These are phyloP conservation scores for Cinchona pubescens DNA, from an alignment of 257 asterid species.

Conservation along the genomic window DNA sequence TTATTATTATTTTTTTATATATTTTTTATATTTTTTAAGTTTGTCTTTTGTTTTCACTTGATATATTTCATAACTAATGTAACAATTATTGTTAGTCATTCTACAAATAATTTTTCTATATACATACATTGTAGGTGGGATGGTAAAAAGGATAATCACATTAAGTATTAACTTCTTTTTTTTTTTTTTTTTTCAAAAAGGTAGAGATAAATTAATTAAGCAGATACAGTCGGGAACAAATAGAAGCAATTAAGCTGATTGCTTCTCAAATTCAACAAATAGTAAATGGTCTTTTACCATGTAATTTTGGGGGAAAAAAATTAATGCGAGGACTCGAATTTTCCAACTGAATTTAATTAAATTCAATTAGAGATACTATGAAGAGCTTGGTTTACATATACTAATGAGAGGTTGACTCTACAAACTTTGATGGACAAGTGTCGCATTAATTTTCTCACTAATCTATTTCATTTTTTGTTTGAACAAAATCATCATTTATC, in stretches of 20 bases:
- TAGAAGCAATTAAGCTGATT: neutral
- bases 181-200: neutral
- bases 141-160: neutral
- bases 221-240: neutral
- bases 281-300: neutral
- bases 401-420: neutral
- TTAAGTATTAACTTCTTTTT: too few relatives aligned
- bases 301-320: neutral
- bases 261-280: neutral
- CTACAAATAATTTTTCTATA: too few relatives aligned
- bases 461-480: neutral
- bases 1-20: too few relatives aligned
- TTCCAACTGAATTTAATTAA: slow-evolving; percentile 1
- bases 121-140: too few relatives aligned
- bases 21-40: neutral
- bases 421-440: neutral
- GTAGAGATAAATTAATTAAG: neutral
- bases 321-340: neutral
- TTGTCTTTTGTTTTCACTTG: neutral
- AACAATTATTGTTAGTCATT: too few relatives aligned
- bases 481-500: slow-evolving; percentile 6
- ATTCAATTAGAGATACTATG: neutral
- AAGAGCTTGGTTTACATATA: neutral
- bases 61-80: too few relatives aligned
- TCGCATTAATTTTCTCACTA: neutral